Percentiles rank a stretch among this genome's conserved stretches.
These are phyloP conservation scores for Raphanus sativus DNA, from an alignment of 345 rosid genomes.

Conservation along the genomic window DNA sequence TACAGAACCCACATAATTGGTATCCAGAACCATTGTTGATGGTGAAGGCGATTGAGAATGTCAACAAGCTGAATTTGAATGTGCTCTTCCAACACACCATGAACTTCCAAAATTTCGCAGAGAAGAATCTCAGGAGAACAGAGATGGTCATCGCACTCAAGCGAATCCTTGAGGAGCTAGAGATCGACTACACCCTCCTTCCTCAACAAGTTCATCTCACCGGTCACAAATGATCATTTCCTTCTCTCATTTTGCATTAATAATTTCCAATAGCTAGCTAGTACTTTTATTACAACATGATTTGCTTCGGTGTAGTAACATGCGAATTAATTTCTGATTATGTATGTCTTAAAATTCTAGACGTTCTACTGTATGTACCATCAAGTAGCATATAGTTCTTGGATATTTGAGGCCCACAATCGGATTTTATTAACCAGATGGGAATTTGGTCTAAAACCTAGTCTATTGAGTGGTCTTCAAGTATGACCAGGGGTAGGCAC, in stretches of 20 bases:
- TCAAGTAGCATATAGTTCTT: neutral
- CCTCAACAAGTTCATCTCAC: slow-evolving; percentile 49
- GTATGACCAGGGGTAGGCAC: too few relatives aligned
- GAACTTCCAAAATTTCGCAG: slow-evolving; percentile 55
- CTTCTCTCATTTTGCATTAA: neutral
- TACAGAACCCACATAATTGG: slow-evolving; percentile 43
- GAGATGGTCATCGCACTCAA: slow-evolving; percentile 50
- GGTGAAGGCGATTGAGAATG: slow-evolving; percentile 55
- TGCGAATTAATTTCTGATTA: neutral
- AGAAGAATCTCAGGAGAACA: slow-evolving; percentile 56
- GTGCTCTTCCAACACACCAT: slow-evolving; percentile 46
- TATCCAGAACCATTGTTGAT: slow-evolving; percentile 41
- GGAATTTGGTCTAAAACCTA: too few relatives aligned
- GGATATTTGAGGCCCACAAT: neutral
- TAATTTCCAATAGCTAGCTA: neutral
- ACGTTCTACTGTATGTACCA: neutral
- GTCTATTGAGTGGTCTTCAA: too few relatives aligned
- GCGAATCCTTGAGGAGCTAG: slow-evolving; percentile 53
- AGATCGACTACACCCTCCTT: slow-evolving; percentile 49
- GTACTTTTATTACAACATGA: neutral
- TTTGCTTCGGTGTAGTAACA: neutral
- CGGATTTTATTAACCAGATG: too few relatives aligned
- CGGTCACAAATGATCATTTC: slow-evolving; percentile 23
- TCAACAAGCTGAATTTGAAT: slow-evolving; percentile 51
- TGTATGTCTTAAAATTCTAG: neutral